A percentile compares a stretch with the other conserved stretches of the same genome.
phyloP scores from a whole-genome alignment of 2,329 filamentous ascomycete genomes.

The Cordyceps cicadae region DNA sequence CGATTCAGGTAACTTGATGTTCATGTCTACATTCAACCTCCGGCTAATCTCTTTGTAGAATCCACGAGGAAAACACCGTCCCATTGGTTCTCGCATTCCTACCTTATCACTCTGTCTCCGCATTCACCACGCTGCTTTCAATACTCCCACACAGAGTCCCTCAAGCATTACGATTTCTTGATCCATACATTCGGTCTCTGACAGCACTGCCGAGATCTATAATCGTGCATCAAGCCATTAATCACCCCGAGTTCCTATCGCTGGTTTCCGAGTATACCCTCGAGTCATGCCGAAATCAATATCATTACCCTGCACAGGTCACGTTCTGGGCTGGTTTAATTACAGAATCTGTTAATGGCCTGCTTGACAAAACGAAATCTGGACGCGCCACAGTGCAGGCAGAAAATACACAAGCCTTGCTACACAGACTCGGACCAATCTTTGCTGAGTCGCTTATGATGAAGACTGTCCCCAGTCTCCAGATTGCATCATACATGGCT shows the following conservation, averaged over 20 bases:
- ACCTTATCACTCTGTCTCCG: slow-evolving; percentile 79
- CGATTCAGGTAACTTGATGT: slow-evolving; percentile 62
- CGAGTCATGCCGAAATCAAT: slow-evolving; percentile 59
- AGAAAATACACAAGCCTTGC: slow-evolving; percentile 72
- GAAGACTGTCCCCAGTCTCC: slow-evolving; percentile 67
- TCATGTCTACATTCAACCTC: not conserved
- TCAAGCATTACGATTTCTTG: slow-evolving; percentile 70
- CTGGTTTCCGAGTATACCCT: slow-evolving; percentile 72
- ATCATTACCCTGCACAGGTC: slow-evolving; percentile 68
- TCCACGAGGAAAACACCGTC: slow-evolving; percentile 84
- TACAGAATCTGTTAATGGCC: slow-evolving; percentile 75
- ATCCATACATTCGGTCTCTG: slow-evolving; percentile 73
- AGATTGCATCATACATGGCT: slow-evolving; percentile 87
- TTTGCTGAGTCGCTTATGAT: slow-evolving; percentile 71
- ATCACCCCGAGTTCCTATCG: slow-evolving; percentile 67
- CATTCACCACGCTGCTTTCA: slow-evolving; percentile 78
- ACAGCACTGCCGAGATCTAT: slow-evolving; percentile 70
- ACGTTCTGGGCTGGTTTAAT: slow-evolving; percentile 88
- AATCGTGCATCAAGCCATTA: slow-evolving; percentile 74
- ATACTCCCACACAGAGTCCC: slow-evolving; percentile 74
- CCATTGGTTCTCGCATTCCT: slow-evolving; percentile 77
- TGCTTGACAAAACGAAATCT: slow-evolving; percentile 69
- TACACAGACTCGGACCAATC: slow-evolving; percentile 57
- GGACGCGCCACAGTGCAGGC: slow-evolving; percentile 68
- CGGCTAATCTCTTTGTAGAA: slow-evolving; percentile 39